These are phyloP conservation scores for Graphilbum ipis-grandicollis DNA, from an alignment of 2,329 filamentous ascomycete genomes.

Conservation along the genomic window DNA sequence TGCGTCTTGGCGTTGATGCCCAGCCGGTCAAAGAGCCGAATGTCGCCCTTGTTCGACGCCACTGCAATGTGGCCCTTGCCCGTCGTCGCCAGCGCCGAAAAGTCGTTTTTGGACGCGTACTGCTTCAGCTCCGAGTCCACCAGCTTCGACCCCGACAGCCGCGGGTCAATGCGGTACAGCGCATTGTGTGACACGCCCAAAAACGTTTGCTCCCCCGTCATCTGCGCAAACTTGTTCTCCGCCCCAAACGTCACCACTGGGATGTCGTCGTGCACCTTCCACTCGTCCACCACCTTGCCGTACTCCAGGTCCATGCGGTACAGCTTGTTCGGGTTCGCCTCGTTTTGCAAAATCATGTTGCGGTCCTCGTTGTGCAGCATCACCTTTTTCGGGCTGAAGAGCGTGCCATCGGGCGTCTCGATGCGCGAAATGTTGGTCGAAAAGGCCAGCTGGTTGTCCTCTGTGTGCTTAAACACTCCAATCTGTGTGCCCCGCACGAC, in stretches of 20 bases:
- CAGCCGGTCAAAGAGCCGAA: conserved; percentile 87
- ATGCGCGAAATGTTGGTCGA: conserved; percentile 96
- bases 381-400: conserved; percentile 90
- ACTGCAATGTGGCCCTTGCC: conserved; percentile 95
- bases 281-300: conserved; percentile 95
- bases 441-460: conserved; percentile 85
- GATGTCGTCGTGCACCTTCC: conserved; percentile 96
- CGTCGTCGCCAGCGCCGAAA: conserved; percentile 84
- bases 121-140: conserved; percentile 90
- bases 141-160: conserved; percentile 76
- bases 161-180: conserved; percentile 84
- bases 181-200: conserved; percentile 85
- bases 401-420: conserved; percentile 66
- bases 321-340: conserved; percentile 68
- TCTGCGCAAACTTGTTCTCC: conserved; percentile 95
- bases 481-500: conserved; percentile 96
- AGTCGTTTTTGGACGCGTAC: conserved; percentile 93
- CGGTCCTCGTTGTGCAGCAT: conserved; percentile 88
- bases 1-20: conserved; percentile 97
- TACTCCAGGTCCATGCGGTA: conserved; percentile 98
- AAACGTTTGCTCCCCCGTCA: conserved; percentile 90
- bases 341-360: conserved; percentile 78
- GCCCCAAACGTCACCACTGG: conserved; percentile 82
- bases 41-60: conserved; percentile 91
- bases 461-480: conserved; percentile 93